Percentiles rank a stretch among this genome's conserved stretches.
These are phyloP conservation scores for Torrubiella hemipterigena DNA, from an alignment of 2,329 filamentous ascomycete species.

Conservation along the genomic window DNA sequence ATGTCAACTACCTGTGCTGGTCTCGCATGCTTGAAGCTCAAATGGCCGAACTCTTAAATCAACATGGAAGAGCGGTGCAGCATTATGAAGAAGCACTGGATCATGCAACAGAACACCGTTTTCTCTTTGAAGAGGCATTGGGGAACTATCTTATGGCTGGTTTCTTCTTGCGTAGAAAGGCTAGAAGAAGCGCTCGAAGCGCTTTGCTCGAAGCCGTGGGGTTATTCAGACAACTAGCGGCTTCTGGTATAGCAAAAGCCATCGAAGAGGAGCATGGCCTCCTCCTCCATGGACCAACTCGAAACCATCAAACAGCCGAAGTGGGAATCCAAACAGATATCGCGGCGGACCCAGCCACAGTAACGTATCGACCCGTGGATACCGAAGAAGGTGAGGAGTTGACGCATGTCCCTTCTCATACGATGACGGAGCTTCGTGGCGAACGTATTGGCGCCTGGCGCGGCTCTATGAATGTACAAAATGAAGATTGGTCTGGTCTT, in stretches of 20 bases:
- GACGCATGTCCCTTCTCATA: slow-evolving; percentile 28
- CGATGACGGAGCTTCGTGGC: slow-evolving; percentile 37
- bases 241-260: slow-evolving; percentile 54
- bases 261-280: slow-evolving; percentile 58
- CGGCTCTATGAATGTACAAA: slow-evolving; percentile 41
- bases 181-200: slow-evolving; percentile 56
- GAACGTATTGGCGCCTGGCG: slow-evolving; percentile 53
- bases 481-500: slow-evolving; percentile 48
- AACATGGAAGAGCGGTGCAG: slow-evolving; percentile 46
- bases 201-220: slow-evolving; percentile 55
- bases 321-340: slow-evolving; percentile 61
- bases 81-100: slow-evolving; percentile 62
- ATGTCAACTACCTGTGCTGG: slow-evolving; percentile 63
- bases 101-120: slow-evolving; percentile 55
- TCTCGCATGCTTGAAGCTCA: slow-evolving; percentile 57
- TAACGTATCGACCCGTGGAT: slow-evolving; percentile 36
- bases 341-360: slow-evolving; percentile 40
- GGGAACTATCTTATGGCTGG: slow-evolving; percentile 64
- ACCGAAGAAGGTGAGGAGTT: slow-evolving; percentile 31
- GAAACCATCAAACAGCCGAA: slow-evolving; percentile 48
- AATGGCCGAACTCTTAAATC: slow-evolving; percentile 46
- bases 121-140: slow-evolving; percentile 60
- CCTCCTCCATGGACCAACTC: slow-evolving; percentile 49
- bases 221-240: slow-evolving; percentile 57
- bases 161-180: slow-evolving; percentile 52